These are phyloP conservation scores for Schizothecium vesticola DNA, from an alignment of 495 filamentous ascomycete genomes.

Conservation along the genomic window DNA sequence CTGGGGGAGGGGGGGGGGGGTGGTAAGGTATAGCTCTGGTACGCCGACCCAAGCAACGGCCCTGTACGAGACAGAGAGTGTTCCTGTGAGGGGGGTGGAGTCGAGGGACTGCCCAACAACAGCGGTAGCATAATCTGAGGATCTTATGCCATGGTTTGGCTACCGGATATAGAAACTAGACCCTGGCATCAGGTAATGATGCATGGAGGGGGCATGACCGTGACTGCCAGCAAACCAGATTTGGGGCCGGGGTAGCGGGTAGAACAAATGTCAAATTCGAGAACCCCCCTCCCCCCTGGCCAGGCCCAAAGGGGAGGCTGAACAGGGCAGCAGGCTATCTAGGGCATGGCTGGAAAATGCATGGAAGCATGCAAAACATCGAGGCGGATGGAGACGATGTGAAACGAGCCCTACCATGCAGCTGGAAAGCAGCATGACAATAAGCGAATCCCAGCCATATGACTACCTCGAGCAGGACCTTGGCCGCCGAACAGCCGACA, in stretches of 20 bases:
- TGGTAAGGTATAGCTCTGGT: constrained; percentile 38
- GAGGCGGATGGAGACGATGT: constrained; percentile 40
- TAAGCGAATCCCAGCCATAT: constrained; percentile 29
- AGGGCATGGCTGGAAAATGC: constrained; percentile 37
- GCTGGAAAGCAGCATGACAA: constrained; percentile 43
- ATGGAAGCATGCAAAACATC: constrained; percentile 44
- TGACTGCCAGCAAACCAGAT: constrained; percentile 29
- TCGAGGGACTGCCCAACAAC: constrained; percentile 41
- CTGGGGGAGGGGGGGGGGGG: constrained; percentile 34
- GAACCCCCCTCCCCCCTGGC: constrained; percentile 22
- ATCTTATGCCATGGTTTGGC: constrained; percentile 52
- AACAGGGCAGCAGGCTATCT: constrained; percentile 24
- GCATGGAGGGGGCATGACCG: constrained; percentile 43
- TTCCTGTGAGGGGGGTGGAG: constrained; percentile 43
- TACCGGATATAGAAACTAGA: constrained; percentile 48
- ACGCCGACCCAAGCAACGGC: constrained; percentile 3
- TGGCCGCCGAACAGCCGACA: constrained; percentile 14
- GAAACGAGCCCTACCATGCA: constrained; percentile 47
- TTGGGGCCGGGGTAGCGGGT: constrained; percentile 30
- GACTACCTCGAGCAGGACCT: constrained; percentile 20
- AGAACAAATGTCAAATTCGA: constrained; percentile 26
- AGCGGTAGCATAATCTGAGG: constrained; percentile 52
- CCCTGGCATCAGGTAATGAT: constrained; percentile 45
- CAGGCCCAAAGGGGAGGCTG: constrained; percentile 35
- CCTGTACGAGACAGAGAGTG: constrained; percentile 46